phyloP scores from a whole-genome alignment of 805 yeast species.

The Kregervanrija delftensis region DNA sequence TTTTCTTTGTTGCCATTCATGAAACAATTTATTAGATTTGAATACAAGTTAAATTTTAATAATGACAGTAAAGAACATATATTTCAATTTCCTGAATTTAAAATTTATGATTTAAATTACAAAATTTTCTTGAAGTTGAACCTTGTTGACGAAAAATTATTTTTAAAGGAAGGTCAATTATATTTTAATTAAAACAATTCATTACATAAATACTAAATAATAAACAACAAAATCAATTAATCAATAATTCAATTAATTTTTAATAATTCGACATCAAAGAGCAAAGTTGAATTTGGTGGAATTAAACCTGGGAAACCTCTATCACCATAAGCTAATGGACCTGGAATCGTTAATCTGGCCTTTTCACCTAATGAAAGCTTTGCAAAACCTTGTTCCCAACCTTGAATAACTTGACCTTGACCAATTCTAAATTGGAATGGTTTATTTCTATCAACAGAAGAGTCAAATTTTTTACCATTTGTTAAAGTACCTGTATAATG shows the following conservation, averaged over 20 bases:
- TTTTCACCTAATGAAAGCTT: conserved; percentile 88
- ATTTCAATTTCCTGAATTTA: conserved; percentile 50
- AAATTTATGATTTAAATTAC: conserved; percentile 62
- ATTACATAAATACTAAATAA: background rate
- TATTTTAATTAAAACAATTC: background rate
- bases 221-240: no score
- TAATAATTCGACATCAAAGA: conserved; percentile 74
- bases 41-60: conserved; percentile 23
- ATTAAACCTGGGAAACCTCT: conserved; percentile 96
- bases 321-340: conserved; percentile 86
- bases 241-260: conserved; percentile 36
- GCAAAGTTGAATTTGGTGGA: conserved; percentile 92
- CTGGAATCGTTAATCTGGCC: conserved; percentile 89
- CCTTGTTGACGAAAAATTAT: conserved; percentile 30
- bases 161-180: conserved; percentile 24
- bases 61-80: conserved; percentile 9
- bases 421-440: conserved; percentile 94
- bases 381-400: conserved; percentile 96
- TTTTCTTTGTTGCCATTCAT: conserved; percentile 60
- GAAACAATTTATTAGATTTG: conserved; percentile 37
- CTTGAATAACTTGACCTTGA: conserved; percentile 92
- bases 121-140: conserved; percentile 53
- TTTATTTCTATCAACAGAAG: conserved; percentile 89
- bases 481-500: conserved; percentile 95
- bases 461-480: conserved; percentile 93